Base-by-base conservation (phyloP, 768 basidiomycete species). In the Rhizopogon rudus region DNA sequence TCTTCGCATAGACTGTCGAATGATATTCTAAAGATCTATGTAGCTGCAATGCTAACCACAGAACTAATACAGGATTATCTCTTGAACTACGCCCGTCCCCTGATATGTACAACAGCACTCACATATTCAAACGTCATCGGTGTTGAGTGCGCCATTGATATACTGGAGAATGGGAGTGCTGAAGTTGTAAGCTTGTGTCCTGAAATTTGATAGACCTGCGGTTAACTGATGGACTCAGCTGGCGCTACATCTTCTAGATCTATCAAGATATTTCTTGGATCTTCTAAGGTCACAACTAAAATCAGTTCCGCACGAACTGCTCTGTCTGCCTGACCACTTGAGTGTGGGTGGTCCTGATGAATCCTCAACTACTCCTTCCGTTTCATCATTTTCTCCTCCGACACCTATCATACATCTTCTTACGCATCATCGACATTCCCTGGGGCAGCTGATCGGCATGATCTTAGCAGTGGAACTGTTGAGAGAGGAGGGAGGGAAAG, bases 41-140 rank as follows among this genome's bases (percentile, higher is more conserved):
- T 52, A 87, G 95, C 95, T 44, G 90, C 91, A 5, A 69, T 97
- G 5, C 72, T 97, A 39, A 86, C 86, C 14, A 86, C 76, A 14
- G 76, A 79, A 1, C 73, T 91, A 9, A 78, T 96, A 44, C 84
- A 87, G 10, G 82, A 89, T 59, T 97, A 93, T 69, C 75, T 98
- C 20, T 71, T 97, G 60, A 98, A 98, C 67, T 98, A 95, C 69
- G 93, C 93, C 0, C 80, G 95, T 28, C 81, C 93, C 3, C 75
- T 98, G 49, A 90, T 98, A 50, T 98, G 93, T 72, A 97, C 93
- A 2, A 98, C 96, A 0, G 82, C 91, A 0, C 78, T 92, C 56
- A 84, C 86, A 57, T 82, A 84, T 61, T 79, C 86, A 12, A 93
- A 84, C 63, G 78, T 95, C 40, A 73, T 93, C 45, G 85, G 90